These are phyloP conservation scores for Rachicladosporium sp. DNA, from an alignment of 2,329 filamentous ascomycete genomes.

Conservation along the genomic window DNA sequence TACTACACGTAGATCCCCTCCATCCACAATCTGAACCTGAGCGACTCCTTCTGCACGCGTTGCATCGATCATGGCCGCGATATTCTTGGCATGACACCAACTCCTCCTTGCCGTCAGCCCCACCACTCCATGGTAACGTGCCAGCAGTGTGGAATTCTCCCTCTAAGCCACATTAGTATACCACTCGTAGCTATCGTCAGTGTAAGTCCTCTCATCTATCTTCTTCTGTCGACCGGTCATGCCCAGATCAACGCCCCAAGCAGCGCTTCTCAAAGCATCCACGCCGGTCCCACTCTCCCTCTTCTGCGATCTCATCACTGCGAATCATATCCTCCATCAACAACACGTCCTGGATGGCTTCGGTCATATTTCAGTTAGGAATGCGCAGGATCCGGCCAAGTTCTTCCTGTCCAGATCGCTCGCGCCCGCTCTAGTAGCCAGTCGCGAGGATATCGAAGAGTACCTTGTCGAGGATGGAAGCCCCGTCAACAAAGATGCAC, in stretches of 20 bases:
- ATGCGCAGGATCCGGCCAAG: constrained; percentile 24
- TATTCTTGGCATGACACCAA: too few relatives aligned
- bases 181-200: too few relatives aligned
- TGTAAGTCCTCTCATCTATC: too few relatives aligned
- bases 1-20: too few relatives aligned
- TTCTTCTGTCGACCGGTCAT: too few relatives aligned
- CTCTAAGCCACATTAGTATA: too few relatives aligned
- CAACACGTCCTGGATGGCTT: constrained; percentile 11
- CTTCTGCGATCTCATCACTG: constrained; percentile 24
- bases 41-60: too few relatives aligned
- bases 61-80: too few relatives aligned
- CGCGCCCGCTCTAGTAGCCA: constrained; percentile 31
- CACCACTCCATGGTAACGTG: too few relatives aligned
- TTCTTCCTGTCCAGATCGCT: constrained; percentile 36
- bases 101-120: too few relatives aligned
- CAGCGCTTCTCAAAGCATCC: constrained; percentile 18
- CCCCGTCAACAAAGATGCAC: constrained; percentile 15
- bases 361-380: constrained; percentile 24
- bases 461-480: constrained; percentile 31
- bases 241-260: background rate
- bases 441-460: constrained; percentile 30
- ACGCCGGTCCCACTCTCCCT: constrained; percentile 15
- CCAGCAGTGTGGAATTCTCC: too few relatives aligned
- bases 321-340: constrained; percentile 24
- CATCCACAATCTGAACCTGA: too few relatives aligned